phyloP scores from a whole-genome alignment of 2,329 filamentous ascomycete genomes.

The Paecilomyces dactylethromorphus region DNA sequence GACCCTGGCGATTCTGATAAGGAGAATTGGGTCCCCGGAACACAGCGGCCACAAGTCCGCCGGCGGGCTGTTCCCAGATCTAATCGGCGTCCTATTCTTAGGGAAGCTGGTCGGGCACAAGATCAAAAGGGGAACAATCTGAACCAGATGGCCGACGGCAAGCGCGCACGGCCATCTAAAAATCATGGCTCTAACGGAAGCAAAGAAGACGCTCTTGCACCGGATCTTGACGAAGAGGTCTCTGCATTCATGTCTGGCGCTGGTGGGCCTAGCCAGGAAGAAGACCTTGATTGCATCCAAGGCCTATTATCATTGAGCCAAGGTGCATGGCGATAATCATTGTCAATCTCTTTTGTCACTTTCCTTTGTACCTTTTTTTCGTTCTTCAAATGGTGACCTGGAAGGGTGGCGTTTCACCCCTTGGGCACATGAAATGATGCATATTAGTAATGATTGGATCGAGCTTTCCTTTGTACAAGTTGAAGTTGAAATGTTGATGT shows the following conservation, averaged over 20 bases:
- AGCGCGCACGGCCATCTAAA: constrained; percentile 19
- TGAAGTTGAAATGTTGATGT: neutral
- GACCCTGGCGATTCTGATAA: constrained; percentile 76
- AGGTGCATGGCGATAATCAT: constrained; percentile 73
- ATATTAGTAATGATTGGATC: neutral
- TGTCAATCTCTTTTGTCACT: constrained; percentile 2
- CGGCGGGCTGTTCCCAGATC: constrained; percentile 23
- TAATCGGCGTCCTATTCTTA: constrained; percentile 36
- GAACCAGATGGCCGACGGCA: constrained; percentile 13
- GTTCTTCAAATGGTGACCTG: neutral
- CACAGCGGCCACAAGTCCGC: constrained; percentile 33
- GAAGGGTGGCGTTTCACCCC: neutral
- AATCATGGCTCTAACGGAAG: constrained; percentile 13
- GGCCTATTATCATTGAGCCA: constrained; percentile 84
- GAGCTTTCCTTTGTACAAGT: neutral
- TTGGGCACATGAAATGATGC: neutral
- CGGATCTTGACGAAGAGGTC: constrained; percentile 56
- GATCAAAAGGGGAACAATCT: constrained; percentile 17
- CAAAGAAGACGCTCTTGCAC: constrained; percentile 28
- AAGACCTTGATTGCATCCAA: constrained; percentile 82
- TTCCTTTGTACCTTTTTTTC: constrained; percentile 1
- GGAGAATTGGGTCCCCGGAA: constrained; percentile 71
- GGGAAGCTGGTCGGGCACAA: constrained; percentile 31
- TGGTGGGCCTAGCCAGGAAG: constrained; percentile 57
- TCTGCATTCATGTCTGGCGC: constrained; percentile 65